A percentile compares a stretch with the other conserved stretches of the same genome.
phyloP scores from a whole-genome alignment of 176 grass and related monocot species.

The Ananas comosus region DNA sequence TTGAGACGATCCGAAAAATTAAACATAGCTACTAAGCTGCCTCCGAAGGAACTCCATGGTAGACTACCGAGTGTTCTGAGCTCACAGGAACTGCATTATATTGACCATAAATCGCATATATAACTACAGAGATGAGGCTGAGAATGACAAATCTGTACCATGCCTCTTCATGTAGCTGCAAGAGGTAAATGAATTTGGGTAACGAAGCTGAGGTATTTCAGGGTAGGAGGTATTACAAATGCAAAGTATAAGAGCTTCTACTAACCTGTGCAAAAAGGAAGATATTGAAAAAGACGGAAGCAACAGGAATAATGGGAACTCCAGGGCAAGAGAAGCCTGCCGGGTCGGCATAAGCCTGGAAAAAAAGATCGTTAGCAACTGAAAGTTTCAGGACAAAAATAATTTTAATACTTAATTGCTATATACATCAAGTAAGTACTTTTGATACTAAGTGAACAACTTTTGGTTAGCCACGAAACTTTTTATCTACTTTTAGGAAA shows the following conservation, averaged over 20 bases:
- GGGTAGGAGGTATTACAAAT: not conserved
- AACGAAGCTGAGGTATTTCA: conserved; percentile 1
- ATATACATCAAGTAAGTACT: no score
- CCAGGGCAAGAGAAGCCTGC: conserved; percentile 84
- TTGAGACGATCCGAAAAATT: not conserved
- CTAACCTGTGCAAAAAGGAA: conserved; percentile 83
- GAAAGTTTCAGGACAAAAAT: not conserved
- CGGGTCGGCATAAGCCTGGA: conserved; percentile 64
- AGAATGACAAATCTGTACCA: conserved; percentile 92
- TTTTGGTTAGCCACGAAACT: not conserved
- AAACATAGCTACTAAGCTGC: conserved; percentile 19
- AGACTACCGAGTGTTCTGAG: conserved; percentile 41
- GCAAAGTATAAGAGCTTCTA: not conserved
- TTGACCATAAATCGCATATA: conserved; percentile 83
- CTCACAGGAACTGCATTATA: conserved; percentile 38
- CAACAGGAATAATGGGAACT: conserved; percentile 61
- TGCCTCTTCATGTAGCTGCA: conserved; percentile 94
- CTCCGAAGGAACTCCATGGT: conserved; percentile 59
- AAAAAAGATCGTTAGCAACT: not conserved
- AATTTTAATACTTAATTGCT: not conserved
- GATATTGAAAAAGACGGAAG: conserved; percentile 94
- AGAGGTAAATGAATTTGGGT: not conserved
- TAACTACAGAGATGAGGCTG: conserved; percentile 42
- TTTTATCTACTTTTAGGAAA: conserved; percentile 5
- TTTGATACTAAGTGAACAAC: no score